These are phyloP conservation scores for Mucor mucedo DNA, from an alignment of 371 early-diverging fungal genomes.

Conservation along the genomic window DNA sequence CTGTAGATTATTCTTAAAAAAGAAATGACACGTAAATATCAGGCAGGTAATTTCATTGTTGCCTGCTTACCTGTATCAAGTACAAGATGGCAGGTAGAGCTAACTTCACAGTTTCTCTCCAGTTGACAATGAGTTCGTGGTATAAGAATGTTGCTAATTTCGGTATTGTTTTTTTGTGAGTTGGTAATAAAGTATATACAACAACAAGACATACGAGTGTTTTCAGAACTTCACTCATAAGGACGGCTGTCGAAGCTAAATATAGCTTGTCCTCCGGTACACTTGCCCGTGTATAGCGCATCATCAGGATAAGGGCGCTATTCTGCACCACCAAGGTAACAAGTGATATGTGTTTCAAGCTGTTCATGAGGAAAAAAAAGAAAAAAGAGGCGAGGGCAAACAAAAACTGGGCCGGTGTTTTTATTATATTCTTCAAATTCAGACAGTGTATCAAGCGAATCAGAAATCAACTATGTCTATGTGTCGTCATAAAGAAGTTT, in stretches of 20 bases:
- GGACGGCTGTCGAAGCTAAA: slow-evolving; percentile 82
- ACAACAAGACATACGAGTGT: slow-evolving; percentile 68
- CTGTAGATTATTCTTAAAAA: slow-evolving; percentile 80
- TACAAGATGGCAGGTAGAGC: slow-evolving; percentile 86
- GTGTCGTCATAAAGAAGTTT: too few species aligned
- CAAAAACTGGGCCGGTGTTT: too few species aligned
- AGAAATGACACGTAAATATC: too few species aligned
- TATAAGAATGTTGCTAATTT: slow-evolving; percentile 20
- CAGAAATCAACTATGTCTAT: too few species aligned
- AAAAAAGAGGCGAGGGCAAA: too few species aligned
- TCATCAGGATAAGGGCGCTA: slow-evolving; percentile 75
- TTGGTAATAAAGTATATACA: slow-evolving; percentile 29
- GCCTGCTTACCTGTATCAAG: slow-evolving; percentile 67
- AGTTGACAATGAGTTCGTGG: slow-evolving; percentile 30
- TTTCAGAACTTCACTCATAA: slow-evolving; percentile 82
- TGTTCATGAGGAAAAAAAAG: not conserved
- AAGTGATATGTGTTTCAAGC: slow-evolving; percentile 75
- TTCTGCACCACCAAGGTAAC: slow-evolving; percentile 84
- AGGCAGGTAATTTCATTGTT: not conserved
- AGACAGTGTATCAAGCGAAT: too few species aligned
- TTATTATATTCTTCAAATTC: too few species aligned
- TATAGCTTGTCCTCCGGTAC: slow-evolving; percentile 52
- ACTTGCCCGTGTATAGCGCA: slow-evolving; percentile 74
- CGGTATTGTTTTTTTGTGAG: slow-evolving; percentile 18
- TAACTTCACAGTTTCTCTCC: slow-evolving; percentile 53